Conservation (phyloP, 805 yeast genomes). For the Grigorovia humatica region DNA sequence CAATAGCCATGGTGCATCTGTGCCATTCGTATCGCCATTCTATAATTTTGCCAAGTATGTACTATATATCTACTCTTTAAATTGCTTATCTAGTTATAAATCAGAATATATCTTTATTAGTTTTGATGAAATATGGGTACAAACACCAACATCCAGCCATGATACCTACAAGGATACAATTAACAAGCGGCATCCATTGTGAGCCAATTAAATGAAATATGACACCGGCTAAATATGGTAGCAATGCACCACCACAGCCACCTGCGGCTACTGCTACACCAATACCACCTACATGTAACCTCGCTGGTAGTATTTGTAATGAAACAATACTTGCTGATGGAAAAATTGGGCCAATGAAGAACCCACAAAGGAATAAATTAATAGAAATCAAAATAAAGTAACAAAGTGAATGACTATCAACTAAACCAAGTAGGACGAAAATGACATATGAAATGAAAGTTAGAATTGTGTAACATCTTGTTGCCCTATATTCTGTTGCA, state of each 20-base stretch:
- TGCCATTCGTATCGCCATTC: too few relatives aligned
- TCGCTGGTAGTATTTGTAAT: constrained; percentile 49
- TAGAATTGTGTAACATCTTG: constrained; percentile 25
- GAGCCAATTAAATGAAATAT: constrained; percentile 18
- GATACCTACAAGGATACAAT: background rate
- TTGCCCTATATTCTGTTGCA: constrained; percentile 34
- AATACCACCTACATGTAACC: constrained; percentile 52
- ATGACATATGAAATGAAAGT: constrained; percentile 29
- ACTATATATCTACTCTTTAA: too few relatives aligned
- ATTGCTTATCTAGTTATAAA: background rate
- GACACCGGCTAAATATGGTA: constrained; percentile 57
- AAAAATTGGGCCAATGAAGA: constrained; percentile 59
- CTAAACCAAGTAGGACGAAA: constrained; percentile 17
- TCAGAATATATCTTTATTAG: background rate
- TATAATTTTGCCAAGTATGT: too few relatives aligned
- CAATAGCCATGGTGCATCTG: too few relatives aligned
- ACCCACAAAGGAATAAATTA: constrained; percentile 39
- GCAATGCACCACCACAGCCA: constrained; percentile 70
- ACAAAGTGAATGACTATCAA: constrained; percentile 7
- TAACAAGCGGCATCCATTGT: background rate
- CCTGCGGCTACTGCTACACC: constrained; percentile 73
- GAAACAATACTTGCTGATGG: constrained; percentile 64
- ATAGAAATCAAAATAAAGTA: constrained; percentile 17
- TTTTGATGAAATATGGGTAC: background rate
- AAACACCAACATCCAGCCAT: background rate